Conservation (phyloP, 2,329 filamentous ascomycete species). For the Cladosporium sp. region DNA sequence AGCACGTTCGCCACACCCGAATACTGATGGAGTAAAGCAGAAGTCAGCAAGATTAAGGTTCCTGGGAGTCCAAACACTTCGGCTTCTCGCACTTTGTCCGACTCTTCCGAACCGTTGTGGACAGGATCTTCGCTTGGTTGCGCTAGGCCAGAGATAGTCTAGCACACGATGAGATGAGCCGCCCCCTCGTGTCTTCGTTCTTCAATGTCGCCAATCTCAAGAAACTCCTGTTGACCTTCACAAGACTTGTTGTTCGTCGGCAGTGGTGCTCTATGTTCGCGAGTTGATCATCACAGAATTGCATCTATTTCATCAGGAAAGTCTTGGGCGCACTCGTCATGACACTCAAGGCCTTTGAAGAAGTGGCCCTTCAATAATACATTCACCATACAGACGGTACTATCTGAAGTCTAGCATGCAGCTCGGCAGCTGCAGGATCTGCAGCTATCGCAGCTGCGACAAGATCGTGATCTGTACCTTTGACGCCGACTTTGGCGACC, state of each 20-base stretch:
- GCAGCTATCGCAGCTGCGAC: conserved; percentile 11
- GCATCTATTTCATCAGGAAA: too few species aligned
- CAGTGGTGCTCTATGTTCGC: too few species aligned
- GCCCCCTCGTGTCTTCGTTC: too few species aligned
- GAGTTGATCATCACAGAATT: too few species aligned
- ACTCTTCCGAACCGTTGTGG: neutral
- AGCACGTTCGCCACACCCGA: neutral
- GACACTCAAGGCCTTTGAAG: too few species aligned
- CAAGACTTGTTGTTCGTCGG: too few species aligned
- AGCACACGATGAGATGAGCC: neutral
- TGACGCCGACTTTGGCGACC: neutral
- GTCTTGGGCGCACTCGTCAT: too few species aligned
- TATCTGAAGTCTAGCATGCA: conserved; percentile 17
- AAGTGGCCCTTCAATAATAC: too few species aligned
- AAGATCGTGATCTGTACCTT: neutral
- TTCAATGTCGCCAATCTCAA: too few species aligned
- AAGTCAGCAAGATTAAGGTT: neutral
- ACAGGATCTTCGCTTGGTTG: neutral
- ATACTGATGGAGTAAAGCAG: neutral
- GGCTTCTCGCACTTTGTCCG: neutral
- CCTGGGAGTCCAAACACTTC: neutral
- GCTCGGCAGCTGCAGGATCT: neutral
- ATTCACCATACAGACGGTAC: conserved; percentile 10
- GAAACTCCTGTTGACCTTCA: too few species aligned
- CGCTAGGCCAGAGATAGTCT: neutral